Conservation (phyloP, 768 basidiomycete species). For the Tulasnella sp. region DNA sequence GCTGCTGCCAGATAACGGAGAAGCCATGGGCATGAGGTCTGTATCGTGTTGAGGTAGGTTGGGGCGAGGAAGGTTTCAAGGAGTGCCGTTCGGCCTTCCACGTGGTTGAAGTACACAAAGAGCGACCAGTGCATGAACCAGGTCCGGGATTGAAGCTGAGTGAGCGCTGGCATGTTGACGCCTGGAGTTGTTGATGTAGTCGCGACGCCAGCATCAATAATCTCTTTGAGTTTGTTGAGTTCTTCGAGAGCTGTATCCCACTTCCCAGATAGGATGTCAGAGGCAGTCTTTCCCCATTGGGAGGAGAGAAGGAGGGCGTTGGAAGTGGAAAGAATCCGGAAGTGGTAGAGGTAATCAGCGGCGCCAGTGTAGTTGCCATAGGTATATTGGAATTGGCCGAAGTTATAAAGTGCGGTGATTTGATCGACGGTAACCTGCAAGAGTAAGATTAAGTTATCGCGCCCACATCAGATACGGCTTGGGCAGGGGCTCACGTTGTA, state of each 20-base stretch:
- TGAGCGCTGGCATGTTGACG: slow-evolving; percentile 38
- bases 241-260: slow-evolving; percentile 95
- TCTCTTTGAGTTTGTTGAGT: slow-evolving; percentile 86
- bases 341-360: slow-evolving; percentile 97
- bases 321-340: slow-evolving; percentile 93
- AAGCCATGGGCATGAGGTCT: slow-evolving; percentile 90
- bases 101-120: slow-evolving; percentile 97
- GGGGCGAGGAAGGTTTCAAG: slow-evolving; percentile 95
- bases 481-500: slow-evolving; percentile 52
- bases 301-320: slow-evolving; percentile 88
- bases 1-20: slow-evolving; percentile 90
- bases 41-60: slow-evolving; percentile 96
- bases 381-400: slow-evolving; percentile 98
- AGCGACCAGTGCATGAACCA: slow-evolving; percentile 98
- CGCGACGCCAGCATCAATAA: slow-evolving; percentile 47
- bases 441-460: no score
- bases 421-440: slow-evolving; percentile 82
- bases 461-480: no score
- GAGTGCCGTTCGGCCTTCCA: slow-evolving; percentile 77
- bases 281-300: slow-evolving; percentile 97
- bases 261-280: slow-evolving; percentile 86
- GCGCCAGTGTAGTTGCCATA: slow-evolving; percentile 95
- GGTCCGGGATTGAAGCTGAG: slow-evolving; percentile 85
- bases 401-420: slow-evolving; percentile 93
- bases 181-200: slow-evolving; percentile 23